Percentiles rank a stretch among this genome's conserved stretches.
Conservation (phyloP, 495 filamentous ascomycete species). For the Pyrenula massariospora region DNA sequence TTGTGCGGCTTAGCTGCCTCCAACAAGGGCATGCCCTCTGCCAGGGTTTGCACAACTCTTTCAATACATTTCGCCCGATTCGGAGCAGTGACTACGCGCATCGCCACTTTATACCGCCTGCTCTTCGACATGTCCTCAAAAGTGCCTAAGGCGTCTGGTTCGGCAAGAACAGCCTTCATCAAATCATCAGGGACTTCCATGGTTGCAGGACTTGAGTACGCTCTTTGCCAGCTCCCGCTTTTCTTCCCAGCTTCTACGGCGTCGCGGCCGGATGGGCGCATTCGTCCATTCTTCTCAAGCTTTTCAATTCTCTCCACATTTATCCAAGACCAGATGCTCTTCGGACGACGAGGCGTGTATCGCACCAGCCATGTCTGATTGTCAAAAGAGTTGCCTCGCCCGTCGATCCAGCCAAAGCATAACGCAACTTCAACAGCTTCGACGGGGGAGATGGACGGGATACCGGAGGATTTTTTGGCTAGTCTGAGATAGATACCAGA, state of each 20-base stretch:
- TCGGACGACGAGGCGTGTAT: constrained; percentile 41
- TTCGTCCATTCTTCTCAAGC: constrained; percentile 28
- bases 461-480: constrained; percentile 28
- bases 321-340: constrained; percentile 41
- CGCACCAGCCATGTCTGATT: constrained; percentile 30
- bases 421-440: constrained; percentile 33
- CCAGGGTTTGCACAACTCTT: constrained; percentile 12
- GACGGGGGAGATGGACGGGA: background rate
- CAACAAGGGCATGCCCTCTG: no score
- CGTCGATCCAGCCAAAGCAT: constrained; percentile 52
- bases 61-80: constrained; percentile 11
- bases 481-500: constrained; percentile 42
- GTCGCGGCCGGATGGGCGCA: constrained; percentile 31
- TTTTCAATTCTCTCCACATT: constrained; percentile 31
- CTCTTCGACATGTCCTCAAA: constrained; percentile 29
- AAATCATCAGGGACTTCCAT: constrained; percentile 35
- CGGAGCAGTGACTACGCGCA: constrained; percentile 26
- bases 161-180: constrained; percentile 14
- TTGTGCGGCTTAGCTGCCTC: no score
- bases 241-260: constrained; percentile 40
- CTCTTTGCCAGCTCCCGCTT: constrained; percentile 43
- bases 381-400: constrained; percentile 31
- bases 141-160: constrained; percentile 17
- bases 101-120: constrained; percentile 29
- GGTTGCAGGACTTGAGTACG: constrained; percentile 33